Evolutionary conservation across 768 basidiomycete species (phyloP).

Genomic region (Sporobolomyces phaffii): DNA sequence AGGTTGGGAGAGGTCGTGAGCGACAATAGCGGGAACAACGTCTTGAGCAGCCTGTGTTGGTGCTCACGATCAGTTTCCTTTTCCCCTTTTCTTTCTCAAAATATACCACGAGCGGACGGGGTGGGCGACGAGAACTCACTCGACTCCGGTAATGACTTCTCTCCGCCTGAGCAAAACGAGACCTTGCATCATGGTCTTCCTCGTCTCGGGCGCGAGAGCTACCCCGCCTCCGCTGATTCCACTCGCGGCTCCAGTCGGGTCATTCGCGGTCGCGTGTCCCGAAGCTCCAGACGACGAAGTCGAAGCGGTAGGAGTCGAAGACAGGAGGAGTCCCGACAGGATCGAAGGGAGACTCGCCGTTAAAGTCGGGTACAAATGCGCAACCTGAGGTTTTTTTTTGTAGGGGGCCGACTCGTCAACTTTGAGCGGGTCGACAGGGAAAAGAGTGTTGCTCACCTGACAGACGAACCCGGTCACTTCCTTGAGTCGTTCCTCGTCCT

Average conservation of each 20-base stretch:
- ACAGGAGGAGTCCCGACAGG: constrained; percentile 68
- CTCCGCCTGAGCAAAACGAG: constrained; percentile 90
- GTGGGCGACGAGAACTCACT: too few relatives aligned
- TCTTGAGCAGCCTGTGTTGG: constrained; percentile 81
- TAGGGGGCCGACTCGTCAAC: too few relatives aligned
- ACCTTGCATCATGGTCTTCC: constrained; percentile 79
- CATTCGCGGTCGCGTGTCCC: not conserved
- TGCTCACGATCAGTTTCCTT: too few relatives aligned
- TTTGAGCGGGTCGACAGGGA: too few relatives aligned
- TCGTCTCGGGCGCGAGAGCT: constrained; percentile 58
- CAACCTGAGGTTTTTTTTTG: too few relatives aligned
- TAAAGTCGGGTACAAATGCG: constrained; percentile 86
- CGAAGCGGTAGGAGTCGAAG: constrained; percentile 65
- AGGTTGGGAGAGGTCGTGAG: constrained; percentile 79
- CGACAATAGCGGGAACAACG: constrained; percentile 91
- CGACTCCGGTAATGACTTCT: constrained; percentile 81
- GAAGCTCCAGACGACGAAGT: too few relatives aligned
- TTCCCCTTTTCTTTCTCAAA: too few relatives aligned
- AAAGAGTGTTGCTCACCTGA: constrained; percentile 54
- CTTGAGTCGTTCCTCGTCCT: constrained; percentile 67
- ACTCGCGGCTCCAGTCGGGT: constrained; percentile 1
- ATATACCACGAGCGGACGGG: too few relatives aligned
- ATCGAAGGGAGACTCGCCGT: constrained; percentile 79
- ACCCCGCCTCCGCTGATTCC: constrained; percentile 36
- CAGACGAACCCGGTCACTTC: constrained; percentile 87